Evolutionary conservation across 352 stramenopile species (phyloP).

Genomic region (Pythium insidiosum): DNA sequence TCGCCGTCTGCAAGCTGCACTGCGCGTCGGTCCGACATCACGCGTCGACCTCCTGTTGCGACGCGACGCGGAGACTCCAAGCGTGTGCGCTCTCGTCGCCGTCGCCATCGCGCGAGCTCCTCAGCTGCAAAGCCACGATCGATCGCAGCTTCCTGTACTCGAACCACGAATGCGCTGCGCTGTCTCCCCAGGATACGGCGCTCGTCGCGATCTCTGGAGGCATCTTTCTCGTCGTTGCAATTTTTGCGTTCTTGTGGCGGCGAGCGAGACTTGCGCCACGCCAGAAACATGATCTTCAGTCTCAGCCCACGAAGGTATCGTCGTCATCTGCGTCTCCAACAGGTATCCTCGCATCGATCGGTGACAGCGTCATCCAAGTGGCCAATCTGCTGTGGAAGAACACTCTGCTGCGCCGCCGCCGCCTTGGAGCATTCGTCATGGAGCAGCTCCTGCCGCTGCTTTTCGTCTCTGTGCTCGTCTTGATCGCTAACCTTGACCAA

Average conservation of each 20-base stretch:
- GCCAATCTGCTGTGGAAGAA: constrained; percentile 38
- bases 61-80: constrained; percentile 13
- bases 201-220: constrained; percentile 6
- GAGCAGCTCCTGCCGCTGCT: constrained; percentile 31
- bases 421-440: constrained; percentile 19
- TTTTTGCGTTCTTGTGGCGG: background rate
- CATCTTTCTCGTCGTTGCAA: background rate
- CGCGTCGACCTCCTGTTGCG: constrained; percentile 18
- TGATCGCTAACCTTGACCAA: constrained; percentile 27
- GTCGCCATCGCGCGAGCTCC: background rate
- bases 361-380: constrained; percentile 13
- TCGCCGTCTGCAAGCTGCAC: constrained; percentile 8
- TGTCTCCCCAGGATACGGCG: constrained; percentile 6
- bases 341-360: constrained; percentile 4
- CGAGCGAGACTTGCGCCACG: background rate
- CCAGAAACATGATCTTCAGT: background rate
- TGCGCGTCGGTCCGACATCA: constrained; percentile 6
- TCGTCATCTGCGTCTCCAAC: background rate
- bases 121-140: constrained; percentile 13
- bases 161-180: constrained; percentile 12
- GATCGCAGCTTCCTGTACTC: constrained; percentile 14
- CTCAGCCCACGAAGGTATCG: background rate
- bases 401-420: constrained; percentile 18
- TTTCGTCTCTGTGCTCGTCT: constrained; percentile 21
- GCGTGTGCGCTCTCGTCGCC: constrained; percentile 7